Conservation (phyloP, 306 rosid species). For the Rubus parviflorus region DNA sequence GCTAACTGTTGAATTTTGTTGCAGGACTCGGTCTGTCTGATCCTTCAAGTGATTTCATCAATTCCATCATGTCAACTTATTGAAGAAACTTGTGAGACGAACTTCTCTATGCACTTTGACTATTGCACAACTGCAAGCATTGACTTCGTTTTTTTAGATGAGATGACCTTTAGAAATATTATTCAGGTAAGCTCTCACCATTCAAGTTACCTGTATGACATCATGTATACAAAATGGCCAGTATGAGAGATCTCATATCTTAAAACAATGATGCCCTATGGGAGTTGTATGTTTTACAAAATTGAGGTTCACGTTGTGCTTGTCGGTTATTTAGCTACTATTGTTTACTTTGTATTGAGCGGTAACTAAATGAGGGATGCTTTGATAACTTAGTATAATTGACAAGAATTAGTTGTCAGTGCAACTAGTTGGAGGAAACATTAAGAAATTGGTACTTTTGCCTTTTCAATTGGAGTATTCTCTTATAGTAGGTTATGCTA, state of each 20-base stretch:
- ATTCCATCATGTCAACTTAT: conserved; percentile 74
- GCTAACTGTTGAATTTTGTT: conserved; percentile 81
- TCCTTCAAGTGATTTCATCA: conserved; percentile 78
- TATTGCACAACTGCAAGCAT: conserved; percentile 80
- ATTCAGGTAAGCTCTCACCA: conserved; percentile 59
- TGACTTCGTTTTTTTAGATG: conserved; percentile 74
- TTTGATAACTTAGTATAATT: no score
- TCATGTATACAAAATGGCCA: neutral
- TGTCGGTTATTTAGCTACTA: neutral
- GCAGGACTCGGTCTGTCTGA: conserved; percentile 92
- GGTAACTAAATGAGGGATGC: neutral
- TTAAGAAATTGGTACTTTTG: neutral
- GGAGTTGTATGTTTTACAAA: neutral
- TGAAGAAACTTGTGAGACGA: conserved; percentile 76
- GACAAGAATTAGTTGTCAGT: neutral
- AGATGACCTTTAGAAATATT: conserved; percentile 61
- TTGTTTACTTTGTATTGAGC: neutral
- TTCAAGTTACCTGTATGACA: conserved; percentile 20
- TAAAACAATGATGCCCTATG: neutral
- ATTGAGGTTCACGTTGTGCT: neutral
- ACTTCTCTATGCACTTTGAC: conserved; percentile 86
- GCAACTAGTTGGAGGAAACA: neutral
- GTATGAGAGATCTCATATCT: neutral
- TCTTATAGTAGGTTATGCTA: conserved; percentile 22
- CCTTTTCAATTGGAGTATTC: conserved; percentile 8